Base-by-base conservation (phyloP, 2,329 filamentous ascomycete species). In the Penicillium paneum region DNA sequence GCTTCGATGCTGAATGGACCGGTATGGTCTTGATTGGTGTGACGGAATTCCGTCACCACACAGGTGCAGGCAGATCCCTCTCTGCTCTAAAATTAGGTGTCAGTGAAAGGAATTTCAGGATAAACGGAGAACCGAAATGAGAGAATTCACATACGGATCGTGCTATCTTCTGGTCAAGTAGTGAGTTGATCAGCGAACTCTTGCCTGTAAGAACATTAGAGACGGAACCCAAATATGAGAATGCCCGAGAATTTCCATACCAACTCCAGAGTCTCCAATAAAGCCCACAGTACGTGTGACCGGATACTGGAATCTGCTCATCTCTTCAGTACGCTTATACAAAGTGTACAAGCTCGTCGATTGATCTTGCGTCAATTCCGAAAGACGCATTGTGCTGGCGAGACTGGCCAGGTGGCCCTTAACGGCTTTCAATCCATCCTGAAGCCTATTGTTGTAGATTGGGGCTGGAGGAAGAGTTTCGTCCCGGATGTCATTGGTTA, bases 391-490 rank as follows among this genome's bases (percentile, higher is more conserved):
- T 2, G 15, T 15, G 6, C 44, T 8, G 8, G 45, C 29, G 10
- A 63, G 49, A 21, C 32, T 24, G 17, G 48, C 32, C 1, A 63
- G 40, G 15, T 48, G 32, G 21, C 13, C 24, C 41, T 43, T 53
- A 19, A 63, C 47, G 13, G 41, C 19, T 19, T 52, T 43, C 41
- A 63, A 24, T 17, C 39, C 54, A 49, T 54, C 38, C 40, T 63
- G 55, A n/a, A 63, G 47, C 1, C 39, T 31, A 28, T 10, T n/a
- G 26, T 63, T 47, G 36, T 64, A 64, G n/a, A 63, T 58, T 12
- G 41, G 61, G 8, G 59, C 61, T 2, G 4, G 29, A 17, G 59
- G 55, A 19, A 63, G 56, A 29, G 39, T 31, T 42, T 63, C 61
- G 11, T 48, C 32, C 5, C 55, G 56, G 15, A 61, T 41, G 41